phyloP scores from a whole-genome alignment of 163 green algal species.

The Volvox carteri region DNA sequence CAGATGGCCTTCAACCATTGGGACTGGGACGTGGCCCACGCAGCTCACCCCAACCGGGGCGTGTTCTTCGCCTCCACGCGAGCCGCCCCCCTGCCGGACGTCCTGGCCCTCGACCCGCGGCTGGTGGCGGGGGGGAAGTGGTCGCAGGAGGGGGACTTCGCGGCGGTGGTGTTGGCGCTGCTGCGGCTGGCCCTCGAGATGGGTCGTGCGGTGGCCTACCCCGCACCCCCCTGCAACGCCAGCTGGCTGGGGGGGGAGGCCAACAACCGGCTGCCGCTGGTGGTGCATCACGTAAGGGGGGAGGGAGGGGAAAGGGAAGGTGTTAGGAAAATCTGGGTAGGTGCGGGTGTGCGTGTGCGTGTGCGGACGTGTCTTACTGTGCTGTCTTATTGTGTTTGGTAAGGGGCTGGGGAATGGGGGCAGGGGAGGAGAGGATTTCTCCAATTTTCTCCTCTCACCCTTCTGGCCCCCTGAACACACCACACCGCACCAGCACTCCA shows the following conservation, averaged over 20 bases:
- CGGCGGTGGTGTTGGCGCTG: not conserved
- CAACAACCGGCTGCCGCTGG: constrained; percentile 40
- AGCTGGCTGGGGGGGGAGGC: constrained; percentile 5
- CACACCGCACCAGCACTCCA: too few species aligned
- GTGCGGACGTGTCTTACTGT: not conserved
- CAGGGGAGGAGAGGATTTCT: not conserved
- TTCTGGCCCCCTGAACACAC: too few species aligned
- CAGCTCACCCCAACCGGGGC: constrained; percentile 19
- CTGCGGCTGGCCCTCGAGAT: constrained; percentile 45
- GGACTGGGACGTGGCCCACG: constrained; percentile 58
- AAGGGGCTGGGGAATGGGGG: not conserved
- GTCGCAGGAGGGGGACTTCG: not conserved
- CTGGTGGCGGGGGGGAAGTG: not conserved
- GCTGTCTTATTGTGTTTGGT: too few species aligned
- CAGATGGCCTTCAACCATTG: constrained; percentile 44
- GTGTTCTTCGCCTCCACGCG: constrained; percentile 51
- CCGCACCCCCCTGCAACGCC: constrained; percentile 44
- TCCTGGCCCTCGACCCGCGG: not conserved
- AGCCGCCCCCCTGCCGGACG: constrained; percentile 26
- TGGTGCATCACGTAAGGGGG: not conserved
- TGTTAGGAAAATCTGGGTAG: too few species aligned
- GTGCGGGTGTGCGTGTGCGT: not conserved
- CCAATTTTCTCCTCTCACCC: too few species aligned
- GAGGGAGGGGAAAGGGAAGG: too few species aligned
- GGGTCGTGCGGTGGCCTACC: constrained; percentile 8